These are phyloP conservation scores for Cornus controversa DNA, from an alignment of 148 eudicot genomes.

Conservation along the genomic window DNA sequence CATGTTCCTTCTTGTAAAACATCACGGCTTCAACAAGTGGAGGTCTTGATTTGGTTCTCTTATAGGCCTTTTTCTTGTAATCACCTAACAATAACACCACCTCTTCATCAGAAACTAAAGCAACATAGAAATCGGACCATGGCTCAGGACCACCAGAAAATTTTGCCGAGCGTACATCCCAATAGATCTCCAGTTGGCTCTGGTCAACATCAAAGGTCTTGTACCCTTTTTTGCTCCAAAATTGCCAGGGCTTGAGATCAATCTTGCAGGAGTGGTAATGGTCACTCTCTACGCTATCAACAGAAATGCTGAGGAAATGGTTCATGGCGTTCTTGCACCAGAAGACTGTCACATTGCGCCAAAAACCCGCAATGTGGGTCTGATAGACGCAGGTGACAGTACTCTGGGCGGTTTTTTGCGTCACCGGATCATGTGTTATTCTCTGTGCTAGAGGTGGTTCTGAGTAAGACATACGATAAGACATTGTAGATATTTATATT, in stretches of 20 bases:
- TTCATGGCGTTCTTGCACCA: slow-evolving; percentile 77
- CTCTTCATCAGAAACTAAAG: slow-evolving; percentile 74
- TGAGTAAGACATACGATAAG: slow-evolving; percentile 18
- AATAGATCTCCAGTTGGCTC: slow-evolving; percentile 59
- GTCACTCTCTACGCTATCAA: slow-evolving; percentile 51
- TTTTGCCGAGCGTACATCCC: slow-evolving; percentile 83
- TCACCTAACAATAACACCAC: slow-evolving; percentile 75
- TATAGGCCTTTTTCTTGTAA: slow-evolving; percentile 67
- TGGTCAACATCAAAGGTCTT: slow-evolving; percentile 64
- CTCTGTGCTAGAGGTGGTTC: slow-evolving; percentile 29
- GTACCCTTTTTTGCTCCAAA: slow-evolving; percentile 83
- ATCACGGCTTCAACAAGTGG: slow-evolving; percentile 56
- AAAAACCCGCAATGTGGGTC: slow-evolving; percentile 60
- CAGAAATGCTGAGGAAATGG: slow-evolving; percentile 46
- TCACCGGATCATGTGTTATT: slow-evolving; percentile 40
- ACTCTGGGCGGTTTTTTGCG: slow-evolving; percentile 41
- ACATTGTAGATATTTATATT: slow-evolving; percentile 12
- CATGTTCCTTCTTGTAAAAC: slow-evolving; percentile 62
- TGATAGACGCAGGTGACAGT: slow-evolving; percentile 57
- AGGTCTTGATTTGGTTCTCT: slow-evolving; percentile 65
- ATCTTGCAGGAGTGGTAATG: slow-evolving; percentile 60
- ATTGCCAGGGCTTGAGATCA: slow-evolving; percentile 88
- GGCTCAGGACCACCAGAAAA: slow-evolving; percentile 77
- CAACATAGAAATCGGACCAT: slow-evolving; percentile 63
- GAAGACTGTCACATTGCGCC: slow-evolving; percentile 68